Evolutionary conservation across 176 grass and related monocot species (phyloP), one percentile per base, ranked within the genome.

Genomic region (Musa troglodytarum): DNA sequence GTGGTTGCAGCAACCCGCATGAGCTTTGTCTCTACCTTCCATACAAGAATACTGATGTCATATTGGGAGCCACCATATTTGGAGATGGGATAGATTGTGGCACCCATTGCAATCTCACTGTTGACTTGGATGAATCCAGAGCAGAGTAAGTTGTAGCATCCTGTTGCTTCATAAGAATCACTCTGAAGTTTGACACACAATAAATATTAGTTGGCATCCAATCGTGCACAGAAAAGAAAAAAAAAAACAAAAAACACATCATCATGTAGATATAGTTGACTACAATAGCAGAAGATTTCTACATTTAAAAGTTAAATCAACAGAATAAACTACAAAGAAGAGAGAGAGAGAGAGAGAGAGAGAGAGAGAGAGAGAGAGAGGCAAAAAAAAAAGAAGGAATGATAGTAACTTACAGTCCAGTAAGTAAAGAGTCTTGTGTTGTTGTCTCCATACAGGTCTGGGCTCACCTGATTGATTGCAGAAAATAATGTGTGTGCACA

Each of bases 91-190:
- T 19, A 19, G 54, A 75, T 75, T 15, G 53, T 19, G 11, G 73
- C 73, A 43, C 54, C 54, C 54, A 75, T 43, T 9, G 54, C 73
- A 43, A 75, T n/a, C 15, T 75, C 54, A 34, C 54, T 61, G 54
- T 43, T 59, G 23, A 59, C 17, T 43, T 75, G 73, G 25, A 74
- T 43, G 72, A 74, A 74, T 17, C 72, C 72, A 43, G 72, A 59
- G 25, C 72, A 74, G 1, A n/a, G 16, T 22, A 74, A 19, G 72
- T 74, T 59, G 72, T 58, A 74, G 72, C 72, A 74, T 13, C 72
- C 72, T 58, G 54, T 59, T 43, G 53, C 15, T 74, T 74, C 11
- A 53, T 74, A 58, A 17, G 53, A 53, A 59, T 74, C 72, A 10
- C 14, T 28, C 72, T 74, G 25, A 43, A 74, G 58, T 19, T 59